A percentile compares a stretch with the other conserved stretches of the same genome.
These are phyloP conservation scores for Eremothecium coryli DNA, from an alignment of 1,139 yeast genomes.

Conservation along the genomic window DNA sequence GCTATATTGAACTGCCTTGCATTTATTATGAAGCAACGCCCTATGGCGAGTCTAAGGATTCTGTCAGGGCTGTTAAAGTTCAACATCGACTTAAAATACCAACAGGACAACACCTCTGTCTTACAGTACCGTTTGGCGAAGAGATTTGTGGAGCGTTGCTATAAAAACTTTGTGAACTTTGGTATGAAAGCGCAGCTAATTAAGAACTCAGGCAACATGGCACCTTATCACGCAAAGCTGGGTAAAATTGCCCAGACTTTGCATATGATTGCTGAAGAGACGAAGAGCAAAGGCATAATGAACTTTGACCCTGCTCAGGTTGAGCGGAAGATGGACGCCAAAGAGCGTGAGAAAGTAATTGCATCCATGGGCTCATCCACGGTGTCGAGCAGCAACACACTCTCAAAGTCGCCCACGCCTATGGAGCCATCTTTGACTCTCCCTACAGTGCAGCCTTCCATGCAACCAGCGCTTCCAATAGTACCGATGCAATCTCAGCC, in stretches of 20 bases:
- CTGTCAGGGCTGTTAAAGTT: constrained; percentile 37
- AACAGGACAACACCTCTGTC: constrained; percentile 31
- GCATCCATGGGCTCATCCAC: constrained; percentile 4
- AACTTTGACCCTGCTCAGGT: constrained; percentile 20
- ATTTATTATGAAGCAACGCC: constrained; percentile 47
- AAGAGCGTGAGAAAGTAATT: constrained; percentile 19
- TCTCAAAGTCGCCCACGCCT: constrained; percentile 7
- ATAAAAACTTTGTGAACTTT: constrained; percentile 40
- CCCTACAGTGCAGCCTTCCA: constrained; percentile 1
- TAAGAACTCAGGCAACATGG: constrained; percentile 21
- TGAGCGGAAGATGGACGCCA: constrained; percentile 19
- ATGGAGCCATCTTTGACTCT: constrained; percentile 7
- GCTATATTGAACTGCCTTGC: constrained; percentile 48
- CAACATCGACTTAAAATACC: constrained; percentile 33
- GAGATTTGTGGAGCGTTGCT: constrained; percentile 41
- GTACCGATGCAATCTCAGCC: constrained; percentile 2
- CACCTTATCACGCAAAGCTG: constrained; percentile 23
- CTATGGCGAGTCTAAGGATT: constrained; percentile 41
- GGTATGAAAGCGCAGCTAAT: constrained; percentile 31
- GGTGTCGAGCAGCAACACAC: not conserved
- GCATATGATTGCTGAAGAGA: constrained; percentile 29
- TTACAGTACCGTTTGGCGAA: constrained; percentile 36
- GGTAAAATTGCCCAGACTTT: constrained; percentile 29
- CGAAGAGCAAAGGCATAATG: constrained; percentile 29
- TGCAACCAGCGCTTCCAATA: not conserved